Evolutionary conservation across 495 filamentous ascomycete genomes (phyloP).

Genomic region (Podospora comata): DNA sequence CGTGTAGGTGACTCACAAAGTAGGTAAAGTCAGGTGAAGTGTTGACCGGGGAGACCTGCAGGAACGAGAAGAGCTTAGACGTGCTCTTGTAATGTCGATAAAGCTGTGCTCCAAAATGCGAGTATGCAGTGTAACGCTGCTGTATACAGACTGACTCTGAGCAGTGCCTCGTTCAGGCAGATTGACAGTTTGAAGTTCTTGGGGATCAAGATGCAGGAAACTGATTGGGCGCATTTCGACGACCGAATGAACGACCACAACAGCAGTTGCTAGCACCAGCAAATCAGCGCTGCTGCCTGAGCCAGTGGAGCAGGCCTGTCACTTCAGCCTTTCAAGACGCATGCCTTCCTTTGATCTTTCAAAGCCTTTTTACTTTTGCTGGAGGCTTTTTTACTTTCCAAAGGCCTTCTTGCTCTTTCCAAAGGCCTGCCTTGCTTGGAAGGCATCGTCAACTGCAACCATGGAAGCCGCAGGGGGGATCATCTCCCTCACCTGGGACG

Average conservation of each 20-base stretch:
- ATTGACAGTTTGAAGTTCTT: neutral
- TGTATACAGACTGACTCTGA: neutral
- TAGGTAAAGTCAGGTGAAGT: no score
- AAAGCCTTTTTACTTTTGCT: neutral
- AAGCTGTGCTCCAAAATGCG: neutral
- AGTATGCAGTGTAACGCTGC: neutral
- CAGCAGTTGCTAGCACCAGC: neutral
- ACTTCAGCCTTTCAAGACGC: neutral
- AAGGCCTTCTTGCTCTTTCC: neutral
- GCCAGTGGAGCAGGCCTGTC: neutral
- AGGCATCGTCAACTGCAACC: neutral
- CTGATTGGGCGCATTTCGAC: slow-evolving; percentile 3
- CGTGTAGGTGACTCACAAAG: neutral
- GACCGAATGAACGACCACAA: neutral
- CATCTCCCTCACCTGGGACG: slow-evolving; percentile 32
- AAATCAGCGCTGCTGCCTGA: neutral
- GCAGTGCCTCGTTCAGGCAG: neutral
- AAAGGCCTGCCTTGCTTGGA: no score
- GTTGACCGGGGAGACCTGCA: no score
- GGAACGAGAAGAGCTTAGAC: neutral
- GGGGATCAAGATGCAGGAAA: neutral
- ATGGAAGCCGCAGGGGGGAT: slow-evolving; percentile 29
- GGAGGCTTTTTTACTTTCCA: neutral
- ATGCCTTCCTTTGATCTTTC: neutral
- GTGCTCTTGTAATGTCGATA: neutral